These are phyloP conservation scores for Lachancea mirantina DNA, from an alignment of 805 yeast genomes.

Conservation along the genomic window DNA sequence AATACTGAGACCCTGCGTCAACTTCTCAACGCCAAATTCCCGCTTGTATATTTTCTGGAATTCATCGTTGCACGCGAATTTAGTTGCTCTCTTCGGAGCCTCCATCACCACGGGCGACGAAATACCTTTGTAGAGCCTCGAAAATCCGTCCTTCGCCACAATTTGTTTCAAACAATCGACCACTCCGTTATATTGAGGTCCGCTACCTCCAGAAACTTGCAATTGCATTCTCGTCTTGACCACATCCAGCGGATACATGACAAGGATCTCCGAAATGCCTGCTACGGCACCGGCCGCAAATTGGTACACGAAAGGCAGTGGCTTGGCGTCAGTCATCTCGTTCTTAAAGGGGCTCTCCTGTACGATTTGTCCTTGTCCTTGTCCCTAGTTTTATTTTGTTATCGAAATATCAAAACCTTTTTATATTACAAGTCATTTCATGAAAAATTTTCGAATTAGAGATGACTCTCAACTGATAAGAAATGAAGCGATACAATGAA, in stretches of 20 bases:
- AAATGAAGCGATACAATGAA: slow-evolving; percentile 21
- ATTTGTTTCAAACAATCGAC: slow-evolving; percentile 79
- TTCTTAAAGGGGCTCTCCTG: too few relatives aligned
- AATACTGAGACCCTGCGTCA: slow-evolving; percentile 78
- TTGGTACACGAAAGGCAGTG: slow-evolving; percentile 89
- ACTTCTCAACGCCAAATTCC: slow-evolving; percentile 56
- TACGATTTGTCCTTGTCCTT: too few relatives aligned
- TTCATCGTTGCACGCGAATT: slow-evolving; percentile 96
- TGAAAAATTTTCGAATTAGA: too few relatives aligned
- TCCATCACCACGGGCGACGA: slow-evolving; percentile 97
- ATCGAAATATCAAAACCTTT: too few relatives aligned
- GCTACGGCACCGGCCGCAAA: slow-evolving; percentile 91
- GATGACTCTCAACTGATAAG: too few relatives aligned
- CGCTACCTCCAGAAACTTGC: slow-evolving; percentile 45
- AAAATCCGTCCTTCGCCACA: slow-evolving; percentile 75
- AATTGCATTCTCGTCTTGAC: slow-evolving; percentile 95
- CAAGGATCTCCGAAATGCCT: slow-evolving; percentile 91
- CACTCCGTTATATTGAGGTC: slow-evolving; percentile 66
- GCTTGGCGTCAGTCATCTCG: slow-evolving; percentile 26
- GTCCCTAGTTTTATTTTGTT: too few relatives aligned
- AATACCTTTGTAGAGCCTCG: slow-evolving; percentile 86
- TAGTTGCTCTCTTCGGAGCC: slow-evolving; percentile 98
- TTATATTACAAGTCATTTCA: too few relatives aligned
- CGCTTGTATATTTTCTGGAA: slow-evolving; percentile 81
- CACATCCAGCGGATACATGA: slow-evolving; percentile 95